These are phyloP conservation scores for Dissoconium aciculare DNA, from an alignment of 2,329 filamentous ascomycete species.

Conservation along the genomic window DNA sequence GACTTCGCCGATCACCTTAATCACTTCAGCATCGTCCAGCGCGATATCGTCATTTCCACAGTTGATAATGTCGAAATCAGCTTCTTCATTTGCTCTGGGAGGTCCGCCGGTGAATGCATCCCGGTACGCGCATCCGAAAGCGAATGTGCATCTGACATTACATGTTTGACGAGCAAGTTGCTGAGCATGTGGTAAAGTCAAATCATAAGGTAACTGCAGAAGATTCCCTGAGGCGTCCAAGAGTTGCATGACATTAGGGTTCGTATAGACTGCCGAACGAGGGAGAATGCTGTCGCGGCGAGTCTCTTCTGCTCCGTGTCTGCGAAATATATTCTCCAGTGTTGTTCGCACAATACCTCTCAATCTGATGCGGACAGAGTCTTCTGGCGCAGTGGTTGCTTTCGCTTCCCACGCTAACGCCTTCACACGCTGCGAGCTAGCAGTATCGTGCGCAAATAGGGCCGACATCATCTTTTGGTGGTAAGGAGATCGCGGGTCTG, in stretches of 20 bases:
- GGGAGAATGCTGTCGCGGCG: slow-evolving; percentile 66
- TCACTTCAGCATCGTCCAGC: slow-evolving; percentile 79
- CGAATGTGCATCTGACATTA: slow-evolving; percentile 60
- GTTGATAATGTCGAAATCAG: slow-evolving; percentile 93
- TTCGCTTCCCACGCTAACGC: slow-evolving; percentile 43
- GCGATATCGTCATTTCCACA: slow-evolving; percentile 55
- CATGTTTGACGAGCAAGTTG: slow-evolving; percentile 58
- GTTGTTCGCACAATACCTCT: slow-evolving; percentile 51
- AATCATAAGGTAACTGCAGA: slow-evolving; percentile 83
- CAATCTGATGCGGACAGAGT: slow-evolving; percentile 14
- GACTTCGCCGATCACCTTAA: slow-evolving; percentile 91
- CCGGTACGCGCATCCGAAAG: slow-evolving; percentile 77
- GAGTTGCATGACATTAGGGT: slow-evolving; percentile 56
- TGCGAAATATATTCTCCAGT: slow-evolving; percentile 63
- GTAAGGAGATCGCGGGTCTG: slow-evolving; percentile 71
- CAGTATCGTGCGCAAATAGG: slow-evolving; percentile 51
- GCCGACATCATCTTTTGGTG: slow-evolving; percentile 81
- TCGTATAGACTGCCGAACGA: slow-evolving; percentile 60
- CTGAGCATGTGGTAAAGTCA: slow-evolving; percentile 78
- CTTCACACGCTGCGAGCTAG: slow-evolving; percentile 50
- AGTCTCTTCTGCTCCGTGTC: slow-evolving; percentile 76
- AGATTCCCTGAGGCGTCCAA: slow-evolving; percentile 75
- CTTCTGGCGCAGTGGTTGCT: slow-evolving; percentile 10
- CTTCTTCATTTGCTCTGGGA: slow-evolving; percentile 69
- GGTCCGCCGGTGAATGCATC: slow-evolving; percentile 66